Percentiles rank a stretch among this genome's conserved stretches.
Evolutionary conservation across 805 yeast genomes (phyloP).

Genomic region (Kodamaea laetipori): DNA sequence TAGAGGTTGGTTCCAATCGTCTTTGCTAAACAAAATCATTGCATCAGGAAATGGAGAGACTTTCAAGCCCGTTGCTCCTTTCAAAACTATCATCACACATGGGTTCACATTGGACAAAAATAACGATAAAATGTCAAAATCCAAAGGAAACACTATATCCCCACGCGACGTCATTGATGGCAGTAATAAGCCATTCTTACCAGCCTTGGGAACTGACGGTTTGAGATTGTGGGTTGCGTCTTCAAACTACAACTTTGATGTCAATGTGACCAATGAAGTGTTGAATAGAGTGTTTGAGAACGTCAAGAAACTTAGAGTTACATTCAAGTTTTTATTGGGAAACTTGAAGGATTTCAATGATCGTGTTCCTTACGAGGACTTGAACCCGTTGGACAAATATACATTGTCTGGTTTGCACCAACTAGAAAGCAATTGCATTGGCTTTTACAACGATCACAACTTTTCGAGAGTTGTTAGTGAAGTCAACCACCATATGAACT

Average conservation of each 20-base stretch:
- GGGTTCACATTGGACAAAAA: constrained; percentile 89
- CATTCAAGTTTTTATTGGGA: constrained; percentile 80
- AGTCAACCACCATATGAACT: constrained; percentile 70
- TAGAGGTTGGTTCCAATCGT: constrained; percentile 98
- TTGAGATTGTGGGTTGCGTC: constrained; percentile 89
- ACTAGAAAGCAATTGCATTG: constrained; percentile 45
- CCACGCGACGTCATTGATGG: constrained; percentile 74
- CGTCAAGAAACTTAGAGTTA: constrained; percentile 77
- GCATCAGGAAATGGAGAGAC: constrained; percentile 46
- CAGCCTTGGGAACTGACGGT: constrained; percentile 86
- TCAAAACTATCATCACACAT: constrained; percentile 77
- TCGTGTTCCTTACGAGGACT: constrained; percentile 38
- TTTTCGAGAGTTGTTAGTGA: constrained; percentile 71
- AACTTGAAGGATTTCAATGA: constrained; percentile 54
- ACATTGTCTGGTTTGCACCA: constrained; percentile 56
- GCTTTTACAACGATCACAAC: constrained; percentile 56
- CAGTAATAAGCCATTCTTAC: constrained; percentile 43
- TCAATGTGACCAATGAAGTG: constrained; percentile 70
- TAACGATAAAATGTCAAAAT: constrained; percentile 91
- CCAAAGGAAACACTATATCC: constrained; percentile 76
- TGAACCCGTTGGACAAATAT: constrained; percentile 57
- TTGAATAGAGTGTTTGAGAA: constrained; percentile 77
- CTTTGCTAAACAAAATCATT: constrained; percentile 74
- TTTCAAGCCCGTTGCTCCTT: constrained; percentile 55
- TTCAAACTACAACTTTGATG: constrained; percentile 80